Evolutionary conservation across 192 early-diverging fungal genomes (phyloP).

Genomic region (Dissophora globulifera): DNA sequence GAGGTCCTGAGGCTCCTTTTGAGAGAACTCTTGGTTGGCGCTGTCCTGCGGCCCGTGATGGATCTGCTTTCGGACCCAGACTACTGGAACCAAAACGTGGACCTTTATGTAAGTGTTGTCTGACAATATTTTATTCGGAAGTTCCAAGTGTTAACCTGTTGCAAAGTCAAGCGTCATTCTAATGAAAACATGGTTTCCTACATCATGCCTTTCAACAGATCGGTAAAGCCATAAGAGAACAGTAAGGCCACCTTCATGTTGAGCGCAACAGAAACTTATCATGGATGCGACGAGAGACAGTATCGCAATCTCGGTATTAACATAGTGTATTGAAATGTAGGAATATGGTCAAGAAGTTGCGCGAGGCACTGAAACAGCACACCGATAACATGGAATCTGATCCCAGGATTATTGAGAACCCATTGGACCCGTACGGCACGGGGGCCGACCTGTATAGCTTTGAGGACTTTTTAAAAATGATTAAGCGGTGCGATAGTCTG

Average conservation of each 20-base stretch:
- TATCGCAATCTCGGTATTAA: no score
- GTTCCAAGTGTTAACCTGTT: no score
- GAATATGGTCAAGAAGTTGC: constrained; percentile 77
- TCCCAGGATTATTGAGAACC: constrained; percentile 1
- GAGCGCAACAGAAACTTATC: no score
- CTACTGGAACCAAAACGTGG: constrained; percentile 87
- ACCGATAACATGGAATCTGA: constrained; percentile 57
- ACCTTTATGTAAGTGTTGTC: constrained; percentile 68
- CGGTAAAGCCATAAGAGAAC: constrained; percentile 61
- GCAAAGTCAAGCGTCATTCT: no score
- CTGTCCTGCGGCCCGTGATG: constrained; percentile 76
- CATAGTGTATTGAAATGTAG: no score
- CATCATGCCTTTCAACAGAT: constrained; percentile 27
- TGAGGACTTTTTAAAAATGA: constrained; percentile 79
- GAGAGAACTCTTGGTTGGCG: constrained; percentile 78
- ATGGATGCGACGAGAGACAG: no score
- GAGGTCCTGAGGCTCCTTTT: constrained; percentile 70
- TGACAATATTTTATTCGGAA: no score
- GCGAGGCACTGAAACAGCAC: constrained; percentile 74
- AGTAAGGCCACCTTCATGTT: constrained; percentile 47
- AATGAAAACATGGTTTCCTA: neutral
- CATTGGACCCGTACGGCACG: constrained; percentile 15
- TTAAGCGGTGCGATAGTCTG: constrained; percentile 72
- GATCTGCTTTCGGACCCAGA: constrained; percentile 83
- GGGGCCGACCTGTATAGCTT: constrained; percentile 63